A percentile compares a stretch with the other conserved stretches of the same genome.
phyloP scores from a whole-genome alignment of 2,329 filamentous ascomycete species.

The Colletotrichum sublineola region DNA sequence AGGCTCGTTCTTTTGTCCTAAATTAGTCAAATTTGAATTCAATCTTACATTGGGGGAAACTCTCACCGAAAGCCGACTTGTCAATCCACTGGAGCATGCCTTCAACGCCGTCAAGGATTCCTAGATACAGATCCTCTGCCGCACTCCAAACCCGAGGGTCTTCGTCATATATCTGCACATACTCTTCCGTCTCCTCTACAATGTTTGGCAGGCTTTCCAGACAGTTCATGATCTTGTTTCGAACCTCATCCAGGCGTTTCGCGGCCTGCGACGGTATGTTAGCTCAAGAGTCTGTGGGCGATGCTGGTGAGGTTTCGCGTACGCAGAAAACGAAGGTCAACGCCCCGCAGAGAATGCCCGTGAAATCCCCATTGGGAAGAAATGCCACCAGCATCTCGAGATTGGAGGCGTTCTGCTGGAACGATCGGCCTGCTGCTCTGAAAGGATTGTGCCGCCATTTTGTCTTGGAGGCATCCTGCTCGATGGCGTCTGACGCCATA shows the following conservation, averaged over 20 bases:
- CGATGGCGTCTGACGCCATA: slow-evolving; percentile 15
- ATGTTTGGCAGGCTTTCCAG: slow-evolving; percentile 14
- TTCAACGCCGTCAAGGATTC: slow-evolving; percentile 23
- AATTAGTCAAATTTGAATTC: background rate
- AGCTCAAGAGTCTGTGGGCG: background rate
- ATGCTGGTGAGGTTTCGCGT: background rate
- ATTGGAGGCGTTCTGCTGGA: slow-evolving; percentile 18
- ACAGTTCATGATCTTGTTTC: slow-evolving; percentile 18
- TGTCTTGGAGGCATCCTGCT: slow-evolving; percentile 14
- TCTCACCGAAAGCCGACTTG: slow-evolving; percentile 21
- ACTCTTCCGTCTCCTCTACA: background rate
- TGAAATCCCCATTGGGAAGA: slow-evolving; percentile 9
- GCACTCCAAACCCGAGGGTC: slow-evolving; percentile 22
- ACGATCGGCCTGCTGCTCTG: slow-evolving; percentile 20
- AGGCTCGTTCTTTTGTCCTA: slow-evolving; percentile 9
- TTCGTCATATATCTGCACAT: slow-evolving; percentile 19
- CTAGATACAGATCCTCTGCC: slow-evolving; percentile 19
- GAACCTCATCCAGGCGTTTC: slow-evolving; percentile 17
- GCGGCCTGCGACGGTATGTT: background rate
- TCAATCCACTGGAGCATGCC: slow-evolving; percentile 28
- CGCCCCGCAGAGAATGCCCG: slow-evolving; percentile 18
- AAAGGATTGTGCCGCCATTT: slow-evolving; percentile 13
- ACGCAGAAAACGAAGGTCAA: slow-evolving; percentile 23
- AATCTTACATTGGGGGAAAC: accelerated
- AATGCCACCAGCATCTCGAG: slow-evolving; percentile 19